phyloP scores from a whole-genome alignment of 2,329 filamentous ascomycete species.

The Sarocladium oryzae region DNA sequence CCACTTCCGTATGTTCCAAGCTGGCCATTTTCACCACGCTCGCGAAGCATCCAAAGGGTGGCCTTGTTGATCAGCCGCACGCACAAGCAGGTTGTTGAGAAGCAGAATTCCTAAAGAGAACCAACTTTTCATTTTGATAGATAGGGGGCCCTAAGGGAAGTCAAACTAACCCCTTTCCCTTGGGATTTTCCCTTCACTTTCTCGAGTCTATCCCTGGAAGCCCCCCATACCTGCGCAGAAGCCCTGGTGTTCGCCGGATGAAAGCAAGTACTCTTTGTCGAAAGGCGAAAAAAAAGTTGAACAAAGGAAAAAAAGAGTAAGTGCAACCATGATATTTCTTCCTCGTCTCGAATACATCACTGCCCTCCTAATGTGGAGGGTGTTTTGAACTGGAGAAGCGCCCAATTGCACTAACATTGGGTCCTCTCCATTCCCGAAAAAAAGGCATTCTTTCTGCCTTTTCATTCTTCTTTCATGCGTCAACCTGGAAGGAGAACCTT shows the following conservation, averaged over 20 bases:
- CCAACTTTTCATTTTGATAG: slow-evolving; percentile 9
- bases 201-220: not conserved
- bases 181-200: too few relatives aligned
- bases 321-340: slow-evolving; percentile 5
- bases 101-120: not conserved
- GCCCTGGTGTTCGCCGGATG: slow-evolving; percentile 1
- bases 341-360: slow-evolving; percentile 1
- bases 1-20: too few relatives aligned
- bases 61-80: not conserved
- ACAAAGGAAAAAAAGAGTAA: not conserved
- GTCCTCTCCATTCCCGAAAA: not conserved
- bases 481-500: too few relatives aligned
- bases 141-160: not conserved
- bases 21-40: too few relatives aligned
- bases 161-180: not conserved
- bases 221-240: slow-evolving; percentile 1
- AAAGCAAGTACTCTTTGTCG: not conserved
- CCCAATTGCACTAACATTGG: not conserved
- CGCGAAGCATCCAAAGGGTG: too few relatives aligned
- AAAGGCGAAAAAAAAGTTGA: not conserved
- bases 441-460: not conserved
- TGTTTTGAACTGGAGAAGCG: not conserved
- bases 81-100: not conserved
- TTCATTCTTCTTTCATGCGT: too few relatives aligned
- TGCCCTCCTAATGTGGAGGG: not conserved